phyloP scores from a whole-genome alignment of 2,329 filamentous ascomycete species.

The Didymella glomerata region DNA sequence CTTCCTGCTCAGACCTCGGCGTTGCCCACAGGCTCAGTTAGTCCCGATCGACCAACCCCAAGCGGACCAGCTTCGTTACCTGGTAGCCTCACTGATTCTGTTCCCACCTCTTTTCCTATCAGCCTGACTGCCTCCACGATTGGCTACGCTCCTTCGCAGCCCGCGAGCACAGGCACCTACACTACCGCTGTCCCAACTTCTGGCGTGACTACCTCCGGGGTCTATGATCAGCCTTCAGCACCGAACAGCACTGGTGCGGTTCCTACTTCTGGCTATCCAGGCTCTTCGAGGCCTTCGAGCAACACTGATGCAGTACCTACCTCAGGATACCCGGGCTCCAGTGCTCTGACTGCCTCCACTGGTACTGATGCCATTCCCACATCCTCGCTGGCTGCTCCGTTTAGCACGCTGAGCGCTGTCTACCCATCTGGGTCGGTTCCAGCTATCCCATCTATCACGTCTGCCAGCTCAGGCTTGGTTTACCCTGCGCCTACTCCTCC shows the following conservation, averaged over 20 bases:
- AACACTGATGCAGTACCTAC: constrained; percentile 14
- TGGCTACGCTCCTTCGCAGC: constrained; percentile 17
- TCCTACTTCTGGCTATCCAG: constrained; percentile 3
- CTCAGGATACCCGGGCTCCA: background rate
- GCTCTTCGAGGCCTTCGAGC: background rate
- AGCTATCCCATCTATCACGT: constrained; percentile 7
- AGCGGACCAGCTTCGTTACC: constrained; percentile 5
- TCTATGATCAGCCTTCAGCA: constrained; percentile 8
- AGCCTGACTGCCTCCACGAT: constrained; percentile 2
- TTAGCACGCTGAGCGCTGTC: background rate
- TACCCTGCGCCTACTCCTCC: constrained; percentile 19
- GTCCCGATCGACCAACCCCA: constrained; percentile 4
- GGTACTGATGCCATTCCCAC: constrained; percentile 16
- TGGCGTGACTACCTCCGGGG: constrained; percentile 10
- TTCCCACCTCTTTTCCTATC: constrained; percentile 21
- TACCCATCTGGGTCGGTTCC: constrained; percentile 5
- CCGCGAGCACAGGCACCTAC: constrained; percentile 10
- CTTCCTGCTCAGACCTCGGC: constrained; percentile 11
- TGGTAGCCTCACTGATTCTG: constrained; percentile 17
- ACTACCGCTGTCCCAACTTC: constrained; percentile 12
- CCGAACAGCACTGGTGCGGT: constrained; percentile 10
- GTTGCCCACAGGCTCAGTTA: background rate
- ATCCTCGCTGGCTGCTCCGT: background rate
- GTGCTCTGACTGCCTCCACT: background rate
- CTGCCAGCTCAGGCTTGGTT: constrained; percentile 24